Conservation (phyloP, 441 rosid genomes). For the Populus hybrid region DNA sequence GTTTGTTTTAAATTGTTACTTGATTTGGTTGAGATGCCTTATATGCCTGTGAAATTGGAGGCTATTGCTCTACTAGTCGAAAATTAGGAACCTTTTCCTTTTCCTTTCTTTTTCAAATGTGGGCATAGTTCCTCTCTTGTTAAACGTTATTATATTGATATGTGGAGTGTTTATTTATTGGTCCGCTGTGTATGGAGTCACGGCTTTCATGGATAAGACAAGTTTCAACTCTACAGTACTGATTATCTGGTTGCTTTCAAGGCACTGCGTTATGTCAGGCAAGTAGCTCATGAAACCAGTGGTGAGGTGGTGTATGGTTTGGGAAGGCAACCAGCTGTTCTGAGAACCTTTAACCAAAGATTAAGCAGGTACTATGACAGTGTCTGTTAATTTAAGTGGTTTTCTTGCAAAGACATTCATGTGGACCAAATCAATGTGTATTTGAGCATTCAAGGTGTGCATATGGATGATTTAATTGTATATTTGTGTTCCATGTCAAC, state of each 20-base stretch:
- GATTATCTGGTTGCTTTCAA: conserved; percentile 29
- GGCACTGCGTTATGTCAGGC: conserved; percentile 83
- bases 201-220: background rate
- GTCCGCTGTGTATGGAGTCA: background rate
- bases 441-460: background rate
- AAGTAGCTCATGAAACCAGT: conserved; percentile 90
- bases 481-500: background rate
- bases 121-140: background rate
- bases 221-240: conserved; percentile 3
- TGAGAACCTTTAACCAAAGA: conserved; percentile 90
- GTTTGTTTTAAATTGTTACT: background rate
- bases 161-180: background rate
- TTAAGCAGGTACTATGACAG: conserved; percentile 64
- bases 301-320: conserved; percentile 88
- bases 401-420: background rate
- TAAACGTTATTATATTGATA: no score
- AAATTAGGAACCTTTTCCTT: background rate
- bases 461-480: background rate
- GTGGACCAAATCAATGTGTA: background rate
- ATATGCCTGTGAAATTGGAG: background rate
- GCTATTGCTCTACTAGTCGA: background rate
- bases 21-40: background rate
- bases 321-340: conserved; percentile 95
- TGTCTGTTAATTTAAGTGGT: background rate
- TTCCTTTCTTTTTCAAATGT: background rate